phyloP scores from a whole-genome alignment of 345 rosid genomes.

The Gynandropsis gynandra region DNA sequence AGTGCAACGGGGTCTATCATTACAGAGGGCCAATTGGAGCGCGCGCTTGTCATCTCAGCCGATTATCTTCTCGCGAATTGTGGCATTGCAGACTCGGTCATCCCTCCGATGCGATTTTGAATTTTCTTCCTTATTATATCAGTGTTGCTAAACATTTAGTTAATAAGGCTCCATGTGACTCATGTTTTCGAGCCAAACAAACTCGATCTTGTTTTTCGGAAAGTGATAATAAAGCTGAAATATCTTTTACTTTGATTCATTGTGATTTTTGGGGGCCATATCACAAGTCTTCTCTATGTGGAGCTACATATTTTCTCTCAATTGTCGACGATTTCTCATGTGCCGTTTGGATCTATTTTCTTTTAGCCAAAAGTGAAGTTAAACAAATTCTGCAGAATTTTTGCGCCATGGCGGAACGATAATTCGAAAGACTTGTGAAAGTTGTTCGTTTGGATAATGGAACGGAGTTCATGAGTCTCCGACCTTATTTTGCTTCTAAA shows the following conservation, averaged over 20 bases:
- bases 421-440: no score
- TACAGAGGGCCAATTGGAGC: neutral
- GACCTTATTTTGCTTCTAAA: no score
- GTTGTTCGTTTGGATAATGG: no score
- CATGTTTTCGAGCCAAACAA: neutral
- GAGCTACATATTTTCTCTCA: neutral
- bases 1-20: neutral
- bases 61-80: neutral
- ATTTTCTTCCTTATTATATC: no score
- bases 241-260: neutral
- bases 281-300: neutral
- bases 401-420: no score
- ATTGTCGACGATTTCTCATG: neutral
- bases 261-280: neutral
- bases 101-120: no score
- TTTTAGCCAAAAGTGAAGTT: no score
- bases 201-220: neutral
- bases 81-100: neutral
- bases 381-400: no score
- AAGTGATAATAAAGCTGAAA: neutral
- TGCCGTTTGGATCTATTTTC: no score
- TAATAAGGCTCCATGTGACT: no score
- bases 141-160: no score
- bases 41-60: neutral
- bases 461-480: no score